Evolutionary conservation across 1,139 yeast genomes (phyloP).

Genomic region (Saccharomyces pastorianus): DNA sequence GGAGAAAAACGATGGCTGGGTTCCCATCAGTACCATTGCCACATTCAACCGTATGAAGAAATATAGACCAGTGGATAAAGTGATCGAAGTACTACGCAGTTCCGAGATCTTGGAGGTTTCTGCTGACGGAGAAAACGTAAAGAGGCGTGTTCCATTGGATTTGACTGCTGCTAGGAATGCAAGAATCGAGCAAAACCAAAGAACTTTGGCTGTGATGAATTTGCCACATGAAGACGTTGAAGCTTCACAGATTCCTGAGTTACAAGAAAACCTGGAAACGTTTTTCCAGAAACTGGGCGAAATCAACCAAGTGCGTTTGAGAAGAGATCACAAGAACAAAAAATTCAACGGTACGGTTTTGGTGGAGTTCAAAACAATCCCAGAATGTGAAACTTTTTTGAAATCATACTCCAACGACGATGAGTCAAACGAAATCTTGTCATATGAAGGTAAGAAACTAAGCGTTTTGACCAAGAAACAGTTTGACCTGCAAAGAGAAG

Average conservation of each 20-base stretch:
- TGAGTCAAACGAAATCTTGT: conserved; percentile 16
- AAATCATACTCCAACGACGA: conserved; percentile 30
- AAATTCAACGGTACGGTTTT: conserved; percentile 80
- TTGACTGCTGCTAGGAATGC: conserved; percentile 35
- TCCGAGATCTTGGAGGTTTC: conserved; percentile 70
- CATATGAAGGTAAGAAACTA: conserved; percentile 27
- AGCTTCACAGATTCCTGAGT: conserved; percentile 35
- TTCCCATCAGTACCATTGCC: conserved; percentile 81
- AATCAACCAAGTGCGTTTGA: conserved; percentile 58
- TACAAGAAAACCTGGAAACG: conserved; percentile 71
- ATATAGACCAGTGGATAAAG: conserved; percentile 77
- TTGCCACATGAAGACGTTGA: conserved; percentile 45
- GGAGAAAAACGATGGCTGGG: conserved; percentile 92
- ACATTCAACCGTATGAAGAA: conserved; percentile 93
- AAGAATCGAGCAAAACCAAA: conserved; percentile 53
- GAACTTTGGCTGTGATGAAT: conserved; percentile 49
- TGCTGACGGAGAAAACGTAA: conserved; percentile 73
- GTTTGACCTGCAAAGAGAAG: conserved; percentile 29
- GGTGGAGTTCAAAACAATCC: conserved; percentile 68
- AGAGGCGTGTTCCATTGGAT: conserved; percentile 58
- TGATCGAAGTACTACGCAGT: conserved; percentile 67
- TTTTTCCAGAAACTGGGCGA: conserved; percentile 47
- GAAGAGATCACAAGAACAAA: conserved; percentile 48
- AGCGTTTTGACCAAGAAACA: conserved; percentile 29
- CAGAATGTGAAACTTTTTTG: conserved; percentile 66